A percentile compares a stretch with the other conserved stretches of the same genome.
Evolutionary conservation across 108 stramenopile species (phyloP).

Genomic region (Hondaea fermentalgiana): DNA sequence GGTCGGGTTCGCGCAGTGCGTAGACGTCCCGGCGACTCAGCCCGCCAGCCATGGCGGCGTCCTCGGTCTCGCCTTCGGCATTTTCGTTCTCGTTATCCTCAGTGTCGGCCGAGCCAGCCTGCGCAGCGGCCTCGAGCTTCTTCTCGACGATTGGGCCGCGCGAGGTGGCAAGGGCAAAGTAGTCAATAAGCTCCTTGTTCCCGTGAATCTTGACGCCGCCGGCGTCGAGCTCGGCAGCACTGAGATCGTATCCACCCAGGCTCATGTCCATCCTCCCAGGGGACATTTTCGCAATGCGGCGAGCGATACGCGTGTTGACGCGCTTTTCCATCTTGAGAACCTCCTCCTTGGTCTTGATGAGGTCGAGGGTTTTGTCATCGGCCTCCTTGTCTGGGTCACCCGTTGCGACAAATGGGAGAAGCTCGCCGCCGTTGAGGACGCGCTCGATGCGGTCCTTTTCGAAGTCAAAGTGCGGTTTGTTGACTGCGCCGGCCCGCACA

Average conservation of each 20-base stretch:
- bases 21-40: background rate
- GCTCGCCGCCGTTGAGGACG: background rate
- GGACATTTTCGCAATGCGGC: background rate
- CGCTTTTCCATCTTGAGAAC: background rate
- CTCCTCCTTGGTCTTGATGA: background rate
- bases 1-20: background rate
- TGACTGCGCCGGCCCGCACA: background rate
- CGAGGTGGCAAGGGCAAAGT: background rate
- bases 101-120: background rate
- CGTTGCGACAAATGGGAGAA: background rate
- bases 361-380: background rate
- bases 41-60: background rate
- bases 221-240: background rate
- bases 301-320: background rate
- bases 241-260: background rate
- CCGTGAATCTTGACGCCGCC: background rate
- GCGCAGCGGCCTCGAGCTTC: background rate
- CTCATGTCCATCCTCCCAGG: background rate
- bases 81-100: background rate
- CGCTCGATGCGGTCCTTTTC: background rate
- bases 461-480: slow-evolving; percentile 10
- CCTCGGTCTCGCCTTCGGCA: background rate
- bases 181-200: background rate
- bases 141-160: background rate
- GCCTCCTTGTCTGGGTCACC: background rate